phyloP scores from a whole-genome alignment of 352 stramenopile species.

The Phytopythium sindhum region DNA sequence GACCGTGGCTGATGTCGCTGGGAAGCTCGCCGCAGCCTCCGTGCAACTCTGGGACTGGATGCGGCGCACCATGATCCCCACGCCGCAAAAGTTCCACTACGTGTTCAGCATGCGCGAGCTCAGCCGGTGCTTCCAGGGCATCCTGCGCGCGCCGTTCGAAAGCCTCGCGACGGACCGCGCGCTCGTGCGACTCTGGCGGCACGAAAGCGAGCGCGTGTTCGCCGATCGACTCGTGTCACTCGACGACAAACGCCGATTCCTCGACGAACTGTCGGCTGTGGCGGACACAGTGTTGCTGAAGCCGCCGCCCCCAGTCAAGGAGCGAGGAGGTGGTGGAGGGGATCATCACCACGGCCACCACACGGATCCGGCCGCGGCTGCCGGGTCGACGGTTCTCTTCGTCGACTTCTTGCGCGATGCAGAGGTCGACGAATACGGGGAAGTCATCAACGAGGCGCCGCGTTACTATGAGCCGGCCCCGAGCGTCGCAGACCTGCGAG shows the following conservation, averaged over 20 bases:
- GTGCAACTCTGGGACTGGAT: constrained; percentile 74
- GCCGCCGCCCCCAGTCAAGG: constrained; percentile 18
- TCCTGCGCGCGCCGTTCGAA: constrained; percentile 58
- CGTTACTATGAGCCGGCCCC: constrained; percentile 79
- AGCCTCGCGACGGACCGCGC: constrained; percentile 43
- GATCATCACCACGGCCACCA: background rate
- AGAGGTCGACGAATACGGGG: constrained; percentile 78
- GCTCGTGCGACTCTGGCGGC: constrained; percentile 74
- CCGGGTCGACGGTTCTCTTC: constrained; percentile 27
- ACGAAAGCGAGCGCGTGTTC: constrained; percentile 85
- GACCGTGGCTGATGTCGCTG: constrained; percentile 38
- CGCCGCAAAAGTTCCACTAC: constrained; percentile 81
- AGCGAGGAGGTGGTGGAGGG: constrained; percentile 1
- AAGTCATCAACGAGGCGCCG: constrained; percentile 69
- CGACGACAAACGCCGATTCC: constrained; percentile 72
- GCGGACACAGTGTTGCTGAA: constrained; percentile 43
- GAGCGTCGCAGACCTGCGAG: constrained; percentile 40
- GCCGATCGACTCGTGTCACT: constrained; percentile 64
- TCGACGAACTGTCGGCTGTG: constrained; percentile 47
- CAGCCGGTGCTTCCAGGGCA: constrained; percentile 73
- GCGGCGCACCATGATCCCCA: constrained; percentile 62
- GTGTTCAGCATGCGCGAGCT: constrained; percentile 79
- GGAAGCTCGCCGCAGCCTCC: constrained; percentile 39
- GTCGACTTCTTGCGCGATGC: constrained; percentile 88
- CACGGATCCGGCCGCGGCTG: background rate